Conservation (phyloP, 108 stramenopile species). For the Nitzschia palea region DNA sequence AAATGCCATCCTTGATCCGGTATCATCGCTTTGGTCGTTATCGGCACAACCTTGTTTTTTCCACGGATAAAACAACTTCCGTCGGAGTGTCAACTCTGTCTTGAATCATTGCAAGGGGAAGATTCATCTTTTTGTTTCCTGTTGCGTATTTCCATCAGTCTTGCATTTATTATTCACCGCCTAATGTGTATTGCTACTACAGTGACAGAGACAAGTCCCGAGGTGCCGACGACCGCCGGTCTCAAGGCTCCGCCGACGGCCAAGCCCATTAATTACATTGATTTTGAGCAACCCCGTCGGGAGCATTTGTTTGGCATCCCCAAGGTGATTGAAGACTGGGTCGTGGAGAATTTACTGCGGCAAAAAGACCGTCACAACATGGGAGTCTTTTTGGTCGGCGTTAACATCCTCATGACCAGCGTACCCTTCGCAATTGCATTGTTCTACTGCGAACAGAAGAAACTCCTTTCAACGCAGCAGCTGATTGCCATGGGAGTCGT, state of each 20-base stretch:
- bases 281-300: conserved; percentile 12
- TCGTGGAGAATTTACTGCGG: conserved; percentile 9
- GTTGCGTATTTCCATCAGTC: not conserved
- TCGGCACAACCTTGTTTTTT: no score
- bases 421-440: conserved; percentile 4
- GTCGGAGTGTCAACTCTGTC: no score
- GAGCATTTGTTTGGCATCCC: conserved; percentile 10
- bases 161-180: not conserved
- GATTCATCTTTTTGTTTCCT: no score
- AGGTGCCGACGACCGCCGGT: not conserved
- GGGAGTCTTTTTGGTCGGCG: conserved; percentile 8
- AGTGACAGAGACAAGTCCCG: not conserved
- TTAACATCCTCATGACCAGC: conserved; percentile 10
- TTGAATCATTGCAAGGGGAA: no score
- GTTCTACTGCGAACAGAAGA: conserved; percentile 7
- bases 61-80: no score
- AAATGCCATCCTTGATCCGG: no score
- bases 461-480: not conserved
- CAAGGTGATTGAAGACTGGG: conserved; percentile 16
- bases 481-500: conserved; percentile 4
- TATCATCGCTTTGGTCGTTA: no score
- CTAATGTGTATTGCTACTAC: conserved; percentile 6
- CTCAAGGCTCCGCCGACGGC: not conserved
- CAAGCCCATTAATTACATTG: conserved; percentile 3
- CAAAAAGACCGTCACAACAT: conserved; percentile 14